Evolutionary conservation across 73 alveolate genomes (phyloP).

Genomic region (Paramecium sonneborni): DNA sequence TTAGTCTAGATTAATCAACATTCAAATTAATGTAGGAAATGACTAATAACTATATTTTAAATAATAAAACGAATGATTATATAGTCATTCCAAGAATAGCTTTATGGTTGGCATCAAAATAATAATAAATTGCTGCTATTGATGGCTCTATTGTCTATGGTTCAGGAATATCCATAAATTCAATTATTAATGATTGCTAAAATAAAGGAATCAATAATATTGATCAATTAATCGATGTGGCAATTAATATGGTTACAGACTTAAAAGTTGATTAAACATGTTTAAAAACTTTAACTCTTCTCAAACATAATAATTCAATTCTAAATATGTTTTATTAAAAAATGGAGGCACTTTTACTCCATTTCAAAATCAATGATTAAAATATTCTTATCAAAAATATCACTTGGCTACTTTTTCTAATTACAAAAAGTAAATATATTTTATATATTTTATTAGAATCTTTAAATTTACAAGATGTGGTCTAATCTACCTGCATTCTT

Average conservation of each 20-base stretch:
- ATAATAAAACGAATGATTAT: neutral
- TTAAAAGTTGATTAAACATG: slow-evolving; percentile 28
- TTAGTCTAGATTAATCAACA: slow-evolving; percentile 25
- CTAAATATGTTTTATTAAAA: slow-evolving; percentile 19
- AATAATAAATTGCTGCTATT: slow-evolving; percentile 16
- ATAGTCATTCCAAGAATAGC: slow-evolving; percentile 32
- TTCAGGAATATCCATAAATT: slow-evolving; percentile 13
- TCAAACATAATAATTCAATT: neutral
- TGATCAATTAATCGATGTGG: neutral
- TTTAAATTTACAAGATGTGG: neutral
- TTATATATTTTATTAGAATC: neutral
- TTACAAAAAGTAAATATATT: slow-evolving; percentile 22
- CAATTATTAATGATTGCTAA: slow-evolving; percentile 3
- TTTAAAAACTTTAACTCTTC: neutral
- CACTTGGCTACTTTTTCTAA: slow-evolving; percentile 22
- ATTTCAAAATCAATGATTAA: neutral
- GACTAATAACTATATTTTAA: neutral
- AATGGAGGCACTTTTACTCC: neutral
- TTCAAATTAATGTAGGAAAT: slow-evolving; percentile 33
- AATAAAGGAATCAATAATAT: slow-evolving; percentile 26
- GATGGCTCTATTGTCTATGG: slow-evolving; percentile 48
- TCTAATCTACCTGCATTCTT: slow-evolving; percentile 4
- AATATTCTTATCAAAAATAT: neutral
- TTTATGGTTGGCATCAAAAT: slow-evolving; percentile 45
- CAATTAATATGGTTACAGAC: slow-evolving; percentile 1